Evolutionary conservation across 192 early-diverging fungal genomes (phyloP).

Genomic region (Spinellus fusiger): DNA sequence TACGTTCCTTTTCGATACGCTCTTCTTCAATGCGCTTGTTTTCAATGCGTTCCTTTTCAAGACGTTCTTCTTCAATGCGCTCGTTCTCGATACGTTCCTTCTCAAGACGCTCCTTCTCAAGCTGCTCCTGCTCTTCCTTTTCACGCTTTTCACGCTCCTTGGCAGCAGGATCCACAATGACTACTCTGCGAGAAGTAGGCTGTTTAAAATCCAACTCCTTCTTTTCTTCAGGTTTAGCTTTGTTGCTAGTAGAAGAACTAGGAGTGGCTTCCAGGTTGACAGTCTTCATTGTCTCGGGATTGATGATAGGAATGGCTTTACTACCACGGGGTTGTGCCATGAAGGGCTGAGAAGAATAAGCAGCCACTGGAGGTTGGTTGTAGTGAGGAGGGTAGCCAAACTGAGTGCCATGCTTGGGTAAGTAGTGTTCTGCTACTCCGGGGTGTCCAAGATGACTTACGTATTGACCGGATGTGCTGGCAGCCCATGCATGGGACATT

Average conservation of each 20-base stretch:
- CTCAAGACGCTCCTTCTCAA: slow-evolving; percentile 25
- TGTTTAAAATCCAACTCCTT: slow-evolving; percentile 23
- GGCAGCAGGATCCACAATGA: slow-evolving; percentile 46
- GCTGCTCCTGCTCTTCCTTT: slow-evolving; percentile 35
- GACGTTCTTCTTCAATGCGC: too few species aligned
- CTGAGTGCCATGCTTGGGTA: too few species aligned
- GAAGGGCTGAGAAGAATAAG: slow-evolving; percentile 20
- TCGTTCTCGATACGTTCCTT: too few species aligned
- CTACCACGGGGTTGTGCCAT: slow-evolving; percentile 32
- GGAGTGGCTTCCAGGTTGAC: slow-evolving; percentile 41
- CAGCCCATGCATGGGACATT: slow-evolving; percentile 3
- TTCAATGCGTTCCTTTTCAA: too few species aligned
- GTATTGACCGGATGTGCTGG: slow-evolving; percentile 15
- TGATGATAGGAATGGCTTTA: slow-evolving; percentile 67
- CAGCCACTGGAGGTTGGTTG: not conserved
- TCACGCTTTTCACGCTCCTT: slow-evolving; percentile 40
- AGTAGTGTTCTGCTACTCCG: not conserved
- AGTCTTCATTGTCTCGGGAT: slow-evolving; percentile 66
- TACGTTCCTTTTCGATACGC: too few species aligned
- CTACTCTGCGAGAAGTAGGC: slow-evolving; percentile 20
- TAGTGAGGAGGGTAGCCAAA: too few species aligned
- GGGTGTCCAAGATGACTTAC: too few species aligned
- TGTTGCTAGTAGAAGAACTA: slow-evolving; percentile 11
- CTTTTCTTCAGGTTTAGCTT: slow-evolving; percentile 22
- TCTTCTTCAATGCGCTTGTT: too few species aligned